These are phyloP conservation scores for Pseudotulostoma volvatum DNA, from an alignment of 495 filamentous ascomycete species.

Conservation along the genomic window DNA sequence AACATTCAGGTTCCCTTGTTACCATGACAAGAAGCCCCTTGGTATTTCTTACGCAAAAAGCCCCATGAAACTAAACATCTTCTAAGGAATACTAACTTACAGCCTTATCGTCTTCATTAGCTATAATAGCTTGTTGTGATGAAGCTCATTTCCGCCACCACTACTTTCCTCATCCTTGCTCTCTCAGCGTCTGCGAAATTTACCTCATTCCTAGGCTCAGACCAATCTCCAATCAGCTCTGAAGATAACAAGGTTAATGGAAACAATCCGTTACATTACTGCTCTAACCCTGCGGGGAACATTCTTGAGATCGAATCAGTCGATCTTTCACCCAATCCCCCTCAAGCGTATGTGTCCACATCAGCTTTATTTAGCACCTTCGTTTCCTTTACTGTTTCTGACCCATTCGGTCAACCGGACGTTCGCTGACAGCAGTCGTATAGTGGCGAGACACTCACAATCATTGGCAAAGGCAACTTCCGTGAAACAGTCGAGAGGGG, in stretches of 20 bases:
- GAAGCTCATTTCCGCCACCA: constrained; percentile 29
- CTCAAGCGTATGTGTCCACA: constrained; percentile 56
- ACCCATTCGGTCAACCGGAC: too few species aligned
- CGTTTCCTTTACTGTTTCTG: too few species aligned
- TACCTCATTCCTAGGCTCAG: constrained; percentile 9
- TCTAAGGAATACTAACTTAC: too few species aligned
- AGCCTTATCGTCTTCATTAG: too few species aligned
- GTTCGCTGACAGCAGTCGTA: too few species aligned
- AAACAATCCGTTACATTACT: constrained; percentile 42
- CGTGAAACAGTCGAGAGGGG: constrained; percentile 52
- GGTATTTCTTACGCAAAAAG: too few species aligned
- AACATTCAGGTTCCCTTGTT: too few species aligned
- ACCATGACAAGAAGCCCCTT: too few species aligned
- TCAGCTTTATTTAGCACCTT: too few species aligned
- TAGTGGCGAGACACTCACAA: constrained; percentile 65
- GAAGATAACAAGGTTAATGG: constrained; percentile 17
- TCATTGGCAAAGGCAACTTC: constrained; percentile 61
- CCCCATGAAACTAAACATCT: too few species aligned
- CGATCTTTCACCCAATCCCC: constrained; percentile 73
- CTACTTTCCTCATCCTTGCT: constrained; percentile 19
- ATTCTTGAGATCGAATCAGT: constrained; percentile 63
- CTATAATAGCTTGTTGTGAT: too few species aligned
- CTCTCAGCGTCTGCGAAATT: constrained; percentile 20
- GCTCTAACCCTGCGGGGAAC: constrained; percentile 41
- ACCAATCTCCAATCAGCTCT: constrained; percentile 16